A percentile compares a stretch with the other conserved stretches of the same genome.
Evolutionary conservation across 345 rosid species (phyloP).

Genomic region (Turritis glabra): DNA sequence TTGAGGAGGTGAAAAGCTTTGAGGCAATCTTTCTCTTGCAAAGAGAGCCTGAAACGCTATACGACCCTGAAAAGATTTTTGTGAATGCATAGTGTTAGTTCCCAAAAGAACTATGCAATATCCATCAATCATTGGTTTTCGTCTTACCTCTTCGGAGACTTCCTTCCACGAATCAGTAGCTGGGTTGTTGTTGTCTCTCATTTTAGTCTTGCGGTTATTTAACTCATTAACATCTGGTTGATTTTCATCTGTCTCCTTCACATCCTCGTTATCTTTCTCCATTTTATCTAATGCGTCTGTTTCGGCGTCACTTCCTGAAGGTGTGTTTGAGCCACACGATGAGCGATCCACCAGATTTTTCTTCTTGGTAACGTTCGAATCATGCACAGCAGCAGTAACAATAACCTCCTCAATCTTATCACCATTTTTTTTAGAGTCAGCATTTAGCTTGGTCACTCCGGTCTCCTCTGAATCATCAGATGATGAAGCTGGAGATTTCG

Average conservation of each 20-base stretch:
- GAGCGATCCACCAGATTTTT: conserved; percentile 82
- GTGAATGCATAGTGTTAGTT: neutral
- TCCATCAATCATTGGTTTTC: neutral
- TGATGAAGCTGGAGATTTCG: conserved; percentile 51
- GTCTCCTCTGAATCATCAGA: conserved; percentile 63
- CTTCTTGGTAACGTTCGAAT: conserved; percentile 50
- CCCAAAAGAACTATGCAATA: neutral
- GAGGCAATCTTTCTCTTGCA: conserved; percentile 81
- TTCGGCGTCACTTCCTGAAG: conserved; percentile 87
- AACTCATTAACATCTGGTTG: conserved; percentile 44
- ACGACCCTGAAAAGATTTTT: conserved; percentile 57
- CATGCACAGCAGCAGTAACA: conserved; percentile 46
- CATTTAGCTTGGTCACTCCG: conserved; percentile 48
- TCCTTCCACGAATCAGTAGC: conserved; percentile 80
- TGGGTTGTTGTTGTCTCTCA: conserved; percentile 47
- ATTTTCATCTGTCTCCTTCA: conserved; percentile 58
- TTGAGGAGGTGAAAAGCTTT: conserved; percentile 88
- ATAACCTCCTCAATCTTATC: conserved; percentile 49
- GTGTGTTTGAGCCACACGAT: conserved; percentile 91
- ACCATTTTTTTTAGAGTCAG: conserved; percentile 40
- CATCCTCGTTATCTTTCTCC: conserved; percentile 47
- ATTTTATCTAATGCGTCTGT: conserved; percentile 66
- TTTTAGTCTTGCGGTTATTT: conserved; percentile 57
- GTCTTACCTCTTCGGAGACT: conserved; percentile 81
- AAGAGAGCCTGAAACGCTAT: conserved; percentile 90